A percentile compares a stretch with the other conserved stretches of the same genome.
These are phyloP conservation scores for Linum trigynum DNA, from an alignment of 345 rosid genomes.

Conservation along the genomic window DNA sequence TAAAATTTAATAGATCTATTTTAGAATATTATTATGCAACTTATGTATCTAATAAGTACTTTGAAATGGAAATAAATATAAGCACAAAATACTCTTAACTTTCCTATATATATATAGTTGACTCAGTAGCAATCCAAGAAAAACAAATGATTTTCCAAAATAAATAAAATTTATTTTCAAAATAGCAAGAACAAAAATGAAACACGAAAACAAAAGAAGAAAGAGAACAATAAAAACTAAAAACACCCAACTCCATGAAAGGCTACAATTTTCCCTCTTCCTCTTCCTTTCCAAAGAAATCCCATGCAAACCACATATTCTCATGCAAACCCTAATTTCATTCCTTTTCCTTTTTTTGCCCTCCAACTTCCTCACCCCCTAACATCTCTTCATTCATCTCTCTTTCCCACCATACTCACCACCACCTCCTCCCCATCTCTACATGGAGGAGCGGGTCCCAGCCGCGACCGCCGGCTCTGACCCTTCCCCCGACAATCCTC, in stretches of 20 bases:
- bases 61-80: too few species aligned
- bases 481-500: conserved; percentile 16
- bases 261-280: not conserved
- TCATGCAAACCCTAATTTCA: not conserved
- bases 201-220: too few species aligned
- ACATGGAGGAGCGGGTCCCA: conserved; percentile 56
- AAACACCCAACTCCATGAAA: not conserved
- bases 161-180: too few species aligned
- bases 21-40: too few species aligned
- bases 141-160: too few species aligned
- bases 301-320: not conserved
- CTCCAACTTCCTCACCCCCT: not conserved
- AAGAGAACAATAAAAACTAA: not conserved
- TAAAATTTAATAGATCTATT: too few species aligned
- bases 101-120: too few species aligned
- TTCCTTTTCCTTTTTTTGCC: not conserved
- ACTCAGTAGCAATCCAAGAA: too few species aligned
- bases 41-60: too few species aligned
- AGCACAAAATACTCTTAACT: too few species aligned
- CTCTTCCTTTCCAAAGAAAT: not conserved
- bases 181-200: too few species aligned
- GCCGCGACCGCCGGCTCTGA: conserved; percentile 16
- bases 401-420: conserved; percentile 3
- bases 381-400: conserved; percentile 13
- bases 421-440: conserved; percentile 32